Evolutionary conservation across 495 filamentous ascomycete genomes (phyloP).

Genomic region (Aspergillus funiculosus): DNA sequence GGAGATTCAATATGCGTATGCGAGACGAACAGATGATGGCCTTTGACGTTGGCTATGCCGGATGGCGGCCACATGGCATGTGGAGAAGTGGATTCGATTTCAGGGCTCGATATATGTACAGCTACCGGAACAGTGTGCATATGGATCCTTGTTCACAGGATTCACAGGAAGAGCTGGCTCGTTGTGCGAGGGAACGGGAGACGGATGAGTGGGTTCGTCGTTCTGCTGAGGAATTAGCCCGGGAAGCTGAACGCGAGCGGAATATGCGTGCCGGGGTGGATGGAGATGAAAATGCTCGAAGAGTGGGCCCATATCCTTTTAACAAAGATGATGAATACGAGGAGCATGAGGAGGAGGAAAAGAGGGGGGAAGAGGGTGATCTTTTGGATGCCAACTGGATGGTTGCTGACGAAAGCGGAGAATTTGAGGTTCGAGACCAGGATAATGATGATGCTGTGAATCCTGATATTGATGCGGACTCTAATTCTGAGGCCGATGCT

Average conservation of each 20-base stretch:
- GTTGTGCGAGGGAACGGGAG: slow-evolving; percentile 9
- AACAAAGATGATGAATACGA: not conserved
- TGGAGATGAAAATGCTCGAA: too few species aligned
- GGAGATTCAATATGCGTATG: not conserved
- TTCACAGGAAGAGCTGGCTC: slow-evolving; percentile 21
- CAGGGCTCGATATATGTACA: slow-evolving; percentile 26
- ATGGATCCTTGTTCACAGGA: slow-evolving; percentile 26
- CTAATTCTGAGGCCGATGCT: not conserved
- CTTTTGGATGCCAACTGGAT: too few species aligned
- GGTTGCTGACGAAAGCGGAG: too few species aligned
- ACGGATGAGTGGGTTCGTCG: not conserved
- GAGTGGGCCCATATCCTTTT: not conserved
- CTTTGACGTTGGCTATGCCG: not conserved
- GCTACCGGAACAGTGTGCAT: slow-evolving; percentile 30
- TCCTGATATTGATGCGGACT: not conserved
- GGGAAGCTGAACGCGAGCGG: too few species aligned
- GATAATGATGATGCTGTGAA: not conserved
- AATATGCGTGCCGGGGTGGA: too few species aligned
- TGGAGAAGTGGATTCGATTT: not conserved
- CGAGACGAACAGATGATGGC: slow-evolving; percentile 2
- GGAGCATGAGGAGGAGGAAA: too few species aligned
- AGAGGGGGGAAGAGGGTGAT: too few species aligned
- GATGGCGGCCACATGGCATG: slow-evolving; percentile 10
- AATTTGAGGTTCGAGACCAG: too few species aligned
- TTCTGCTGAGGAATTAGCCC: not conserved